These are phyloP conservation scores for Linnemannia zychae DNA, from an alignment of 192 early-diverging fungal genomes.

Conservation along the genomic window DNA sequence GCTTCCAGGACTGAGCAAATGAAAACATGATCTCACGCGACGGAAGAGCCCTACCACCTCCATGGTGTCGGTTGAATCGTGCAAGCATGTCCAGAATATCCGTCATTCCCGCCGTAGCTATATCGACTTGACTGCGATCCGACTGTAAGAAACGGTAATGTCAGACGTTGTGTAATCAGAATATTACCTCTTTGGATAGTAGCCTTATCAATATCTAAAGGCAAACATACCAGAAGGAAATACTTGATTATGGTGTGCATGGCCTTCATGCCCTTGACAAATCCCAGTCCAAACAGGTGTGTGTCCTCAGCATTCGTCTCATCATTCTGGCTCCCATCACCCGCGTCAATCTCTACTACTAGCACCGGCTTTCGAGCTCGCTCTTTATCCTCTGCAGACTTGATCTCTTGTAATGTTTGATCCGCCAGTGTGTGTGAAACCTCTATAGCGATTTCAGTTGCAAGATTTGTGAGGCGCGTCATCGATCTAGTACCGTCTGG, in stretches of 20 bases:
- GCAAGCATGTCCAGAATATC: conserved; percentile 13
- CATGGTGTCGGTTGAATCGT: conserved; percentile 15
- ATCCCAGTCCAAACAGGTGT: background rate
- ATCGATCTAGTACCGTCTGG: conserved; percentile 16
- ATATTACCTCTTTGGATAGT: background rate
- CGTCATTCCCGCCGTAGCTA: background rate
- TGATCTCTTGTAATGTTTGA: background rate
- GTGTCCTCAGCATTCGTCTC: background rate
- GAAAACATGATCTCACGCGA: background rate
- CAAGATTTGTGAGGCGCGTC: conserved; percentile 36
- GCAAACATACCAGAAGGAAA: conserved; percentile 7
- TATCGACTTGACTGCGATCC: background rate
- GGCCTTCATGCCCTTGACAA: conserved; percentile 9
- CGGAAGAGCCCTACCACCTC: background rate
- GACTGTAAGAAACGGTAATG: background rate
- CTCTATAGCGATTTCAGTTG: conserved; percentile 4
- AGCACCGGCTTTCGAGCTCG: background rate
- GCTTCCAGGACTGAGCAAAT: conserved; percentile 16
- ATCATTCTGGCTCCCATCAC: background rate
- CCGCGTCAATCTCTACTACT: conserved; percentile 1
- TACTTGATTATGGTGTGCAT: conserved; percentile 14
- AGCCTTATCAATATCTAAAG: background rate
- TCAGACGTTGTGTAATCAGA: background rate
- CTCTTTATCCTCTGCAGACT: background rate
- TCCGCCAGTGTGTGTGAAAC: conserved; percentile 15